Base-by-base conservation (phyloP, 495 filamentous ascomycete species). In the Neurospora sp. region DNA sequence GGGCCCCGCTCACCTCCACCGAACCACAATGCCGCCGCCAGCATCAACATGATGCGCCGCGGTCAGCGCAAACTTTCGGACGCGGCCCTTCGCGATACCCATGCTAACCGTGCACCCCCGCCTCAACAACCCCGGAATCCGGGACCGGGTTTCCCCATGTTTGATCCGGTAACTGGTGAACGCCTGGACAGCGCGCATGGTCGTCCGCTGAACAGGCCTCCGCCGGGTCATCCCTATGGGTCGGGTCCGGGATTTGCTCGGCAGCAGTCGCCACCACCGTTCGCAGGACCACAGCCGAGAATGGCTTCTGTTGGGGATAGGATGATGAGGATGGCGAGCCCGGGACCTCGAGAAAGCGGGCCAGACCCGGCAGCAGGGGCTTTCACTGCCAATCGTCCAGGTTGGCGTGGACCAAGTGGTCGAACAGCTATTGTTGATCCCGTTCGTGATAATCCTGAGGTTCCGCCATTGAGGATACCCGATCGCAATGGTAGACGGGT, bases 391-490 rank as follows among this genome's bases (percentile, higher is more conserved):
- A 77, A 78, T 48, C 80, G 83, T n/a, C 87, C 87, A 7, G 83
- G 82, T 74, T 88, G 87, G 87, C 81, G 83, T 72, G 87, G 87
- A 9, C 84, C 87, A 44, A 88, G 85, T 73, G 87, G 87, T 4
- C 82, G 86, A 72, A 81, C 80, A 44, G 78, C 84, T 4, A 74
- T 88, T 20, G 85, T 88, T 42, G 80, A 84, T 10, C 84, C 85
- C 9, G 83, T 87, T 6, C 80, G 72, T 69, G 87, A 87, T 73
- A 81, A 78, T 39, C 79, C 78, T 38, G 76, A 81, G 42, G 82
- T 85, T 5, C 72, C 82, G 18, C 83, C 84, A 9, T 70, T 88
- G 35, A 83, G 76, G 54, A 79, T 86, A 54, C 86, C 86, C 8
- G 84, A 79, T 35, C 86, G 83, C 78, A 85, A 78, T 74, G 80